phyloP scores from a whole-genome alignment of 768 basidiomycete species.

The Suillus fuscotomentosus region DNA sequence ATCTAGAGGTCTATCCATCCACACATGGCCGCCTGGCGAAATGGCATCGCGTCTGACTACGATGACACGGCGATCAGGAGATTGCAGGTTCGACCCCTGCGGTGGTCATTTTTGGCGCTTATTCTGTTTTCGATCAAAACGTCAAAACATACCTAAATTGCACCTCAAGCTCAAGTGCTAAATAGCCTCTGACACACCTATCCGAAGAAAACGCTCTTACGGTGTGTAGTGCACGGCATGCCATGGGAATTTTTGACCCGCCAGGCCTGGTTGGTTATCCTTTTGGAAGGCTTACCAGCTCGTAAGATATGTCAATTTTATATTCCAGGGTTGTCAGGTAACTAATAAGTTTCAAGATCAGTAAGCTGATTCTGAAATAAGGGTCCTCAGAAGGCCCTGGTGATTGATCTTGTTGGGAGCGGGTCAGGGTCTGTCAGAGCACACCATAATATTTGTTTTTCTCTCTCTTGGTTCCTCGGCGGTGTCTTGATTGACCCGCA shows the following conservation, averaged over 20 bases:
- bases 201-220: background rate
- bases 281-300: background rate
- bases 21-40: slow-evolving; percentile 76
- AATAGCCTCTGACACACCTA: background rate
- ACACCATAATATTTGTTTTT: no score
- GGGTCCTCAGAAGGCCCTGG: background rate
- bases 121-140: background rate
- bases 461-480: background rate
- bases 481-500: background rate
- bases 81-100: slow-evolving; percentile 43
- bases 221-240: background rate
- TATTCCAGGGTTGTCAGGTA: background rate
- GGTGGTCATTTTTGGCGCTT: slow-evolving; percentile 27
- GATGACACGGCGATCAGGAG: slow-evolving; percentile 37
- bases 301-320: background rate
- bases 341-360: background rate
- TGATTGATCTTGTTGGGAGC: background rate
- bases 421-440: no score
- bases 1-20: no score
- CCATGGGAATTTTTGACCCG: background rate
- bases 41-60: slow-evolving; percentile 95
- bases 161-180: background rate
- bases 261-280: background rate
- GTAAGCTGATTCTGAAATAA: background rate
- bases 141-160: background rate